phyloP scores from a whole-genome alignment of 2,329 filamentous ascomycete species.

The Neopestalotiopsis clavispora region DNA sequence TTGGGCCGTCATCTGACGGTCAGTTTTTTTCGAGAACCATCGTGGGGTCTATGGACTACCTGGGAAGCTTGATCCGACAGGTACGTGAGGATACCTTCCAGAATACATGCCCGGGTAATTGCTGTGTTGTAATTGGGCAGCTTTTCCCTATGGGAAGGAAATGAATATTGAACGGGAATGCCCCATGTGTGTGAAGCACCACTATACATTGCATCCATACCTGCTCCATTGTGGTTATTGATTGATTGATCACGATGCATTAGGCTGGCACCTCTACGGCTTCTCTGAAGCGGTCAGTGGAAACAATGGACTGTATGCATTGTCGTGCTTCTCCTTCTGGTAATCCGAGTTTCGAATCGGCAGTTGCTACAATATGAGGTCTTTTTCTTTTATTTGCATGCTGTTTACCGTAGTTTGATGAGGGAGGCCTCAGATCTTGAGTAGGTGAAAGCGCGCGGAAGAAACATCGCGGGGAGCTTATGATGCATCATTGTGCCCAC shows the following conservation, averaged over 20 bases:
- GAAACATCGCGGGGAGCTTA: background rate
- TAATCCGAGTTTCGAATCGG: background rate
- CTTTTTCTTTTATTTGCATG: background rate
- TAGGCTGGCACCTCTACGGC: background rate
- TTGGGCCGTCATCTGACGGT: slow-evolving; percentile 8
- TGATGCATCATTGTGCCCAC: slow-evolving; percentile 13
- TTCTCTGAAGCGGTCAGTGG: slow-evolving; percentile 1
- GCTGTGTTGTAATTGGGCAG: background rate
- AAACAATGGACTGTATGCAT: background rate
- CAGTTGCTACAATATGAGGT: slow-evolving; percentile 3
- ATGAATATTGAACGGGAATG: background rate
- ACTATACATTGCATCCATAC: background rate
- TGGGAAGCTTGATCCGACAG: slow-evolving; percentile 11
- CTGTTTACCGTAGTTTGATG: background rate
- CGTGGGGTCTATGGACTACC: slow-evolving; percentile 11
- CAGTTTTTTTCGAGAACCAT: background rate
- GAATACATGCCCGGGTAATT: background rate
- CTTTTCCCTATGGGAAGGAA: no score
- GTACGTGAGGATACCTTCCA: background rate
- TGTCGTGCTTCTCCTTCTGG: background rate
- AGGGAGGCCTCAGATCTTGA: slow-evolving; percentile 2
- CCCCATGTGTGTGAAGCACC: background rate
- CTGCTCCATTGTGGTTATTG: background rate
- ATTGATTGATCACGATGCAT: slow-evolving; percentile 5
- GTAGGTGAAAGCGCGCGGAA: background rate